Evolutionary conservation across 306 rosid species (phyloP).

Genomic region (Rosa multiflora): DNA sequence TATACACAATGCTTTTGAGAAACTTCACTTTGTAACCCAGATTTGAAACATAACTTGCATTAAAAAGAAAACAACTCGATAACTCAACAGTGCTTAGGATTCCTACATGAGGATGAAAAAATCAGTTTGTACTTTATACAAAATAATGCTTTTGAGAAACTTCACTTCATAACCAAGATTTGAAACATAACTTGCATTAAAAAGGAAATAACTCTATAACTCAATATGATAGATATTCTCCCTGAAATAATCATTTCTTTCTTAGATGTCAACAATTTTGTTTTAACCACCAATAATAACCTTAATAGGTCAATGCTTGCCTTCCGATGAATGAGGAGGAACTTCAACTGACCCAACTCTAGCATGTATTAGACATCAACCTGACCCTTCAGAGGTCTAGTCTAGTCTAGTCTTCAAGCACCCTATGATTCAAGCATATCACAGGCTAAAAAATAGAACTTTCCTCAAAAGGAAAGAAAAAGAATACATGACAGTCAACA

Average conservation of each 20-base stretch:
- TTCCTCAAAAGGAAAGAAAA: background rate
- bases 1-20: background rate
- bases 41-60: background rate
- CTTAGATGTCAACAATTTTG: background rate
- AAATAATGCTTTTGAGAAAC: background rate
- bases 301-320: background rate
- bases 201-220: background rate
- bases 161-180: background rate
- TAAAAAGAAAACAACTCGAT: background rate
- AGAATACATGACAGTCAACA: background rate
- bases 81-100: too few relatives aligned
- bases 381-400: background rate
- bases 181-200: background rate
- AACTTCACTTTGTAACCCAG: background rate
- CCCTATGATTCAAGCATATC: background rate
- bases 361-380: background rate
- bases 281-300: background rate
- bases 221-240: background rate
- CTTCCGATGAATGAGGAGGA: background rate
- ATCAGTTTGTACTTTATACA: background rate
- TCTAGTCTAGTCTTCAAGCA: background rate
- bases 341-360: constrained; percentile 1
- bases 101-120: too few relatives aligned
- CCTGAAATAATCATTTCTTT: background rate
- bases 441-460: background rate